A percentile compares a stretch with the other conserved stretches of the same genome.
Evolutionary conservation across 441 rosid species (phyloP).

Genomic region (Gossypium davidsonii): DNA sequence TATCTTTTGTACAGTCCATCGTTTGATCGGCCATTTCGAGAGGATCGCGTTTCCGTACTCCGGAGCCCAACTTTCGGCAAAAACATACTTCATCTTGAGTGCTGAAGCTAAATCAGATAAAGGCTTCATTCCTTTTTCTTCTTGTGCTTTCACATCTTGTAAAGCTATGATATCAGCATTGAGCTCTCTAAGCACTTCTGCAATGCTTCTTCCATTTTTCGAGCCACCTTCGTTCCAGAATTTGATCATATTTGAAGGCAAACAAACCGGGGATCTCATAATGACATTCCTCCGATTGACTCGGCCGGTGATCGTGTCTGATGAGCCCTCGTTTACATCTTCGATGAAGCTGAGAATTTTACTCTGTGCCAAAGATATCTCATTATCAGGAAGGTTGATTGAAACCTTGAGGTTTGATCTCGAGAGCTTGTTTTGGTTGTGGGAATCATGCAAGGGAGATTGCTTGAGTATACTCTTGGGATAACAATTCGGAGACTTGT

Average conservation of each 20-base stretch:
- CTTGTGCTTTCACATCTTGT: conserved; percentile 90
- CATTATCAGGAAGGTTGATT: conserved; percentile 84
- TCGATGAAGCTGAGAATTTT: conserved; percentile 42
- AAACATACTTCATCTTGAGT: conserved; percentile 71
- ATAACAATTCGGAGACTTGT: conserved; percentile 19
- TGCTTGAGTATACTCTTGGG: conserved; percentile 86
- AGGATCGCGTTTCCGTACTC: conserved; percentile 66
- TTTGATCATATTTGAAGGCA: conserved; percentile 48
- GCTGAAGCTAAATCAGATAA: conserved; percentile 75
- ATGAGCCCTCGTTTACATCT: conserved; percentile 30
- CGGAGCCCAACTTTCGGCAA: conserved; percentile 93
- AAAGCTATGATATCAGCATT: conserved; percentile 71
- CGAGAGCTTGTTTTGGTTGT: conserved; percentile 19
- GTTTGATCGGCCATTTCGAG: conserved; percentile 75
- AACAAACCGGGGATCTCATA: conserved; percentile 75
- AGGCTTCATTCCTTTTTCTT: conserved; percentile 81
- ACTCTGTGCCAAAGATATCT: conserved; percentile 68
- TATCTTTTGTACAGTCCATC: conserved; percentile 68
- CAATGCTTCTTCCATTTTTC: conserved; percentile 51
- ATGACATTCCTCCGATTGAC: conserved; percentile 46
- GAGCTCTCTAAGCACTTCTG: conserved; percentile 74
- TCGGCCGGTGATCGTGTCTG: conserved; percentile 28
- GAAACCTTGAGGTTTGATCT: conserved; percentile 58
- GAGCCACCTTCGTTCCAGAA: conserved; percentile 41
- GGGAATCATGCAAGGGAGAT: conserved; percentile 52